Evolutionary conservation across 441 rosid species (phyloP).

Genomic region (Omphalea diandra): DNA sequence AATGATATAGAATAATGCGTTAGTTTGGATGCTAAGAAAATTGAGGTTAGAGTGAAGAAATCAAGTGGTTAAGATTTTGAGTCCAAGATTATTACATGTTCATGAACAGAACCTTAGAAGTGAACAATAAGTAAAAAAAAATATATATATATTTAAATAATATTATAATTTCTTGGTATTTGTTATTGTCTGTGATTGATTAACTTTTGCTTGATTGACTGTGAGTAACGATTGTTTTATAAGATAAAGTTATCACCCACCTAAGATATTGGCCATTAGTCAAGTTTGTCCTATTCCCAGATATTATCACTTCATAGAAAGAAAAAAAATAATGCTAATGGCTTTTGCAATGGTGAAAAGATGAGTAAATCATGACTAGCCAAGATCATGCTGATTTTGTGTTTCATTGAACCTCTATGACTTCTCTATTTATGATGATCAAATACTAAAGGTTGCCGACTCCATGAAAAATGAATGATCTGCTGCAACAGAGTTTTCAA

Average conservation of each 20-base stretch:
- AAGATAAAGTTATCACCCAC: slow-evolving; percentile 13
- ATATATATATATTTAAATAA: neutral
- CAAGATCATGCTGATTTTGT: neutral
- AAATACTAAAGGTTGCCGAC: no score
- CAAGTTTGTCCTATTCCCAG: neutral
- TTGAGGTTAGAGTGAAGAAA: neutral
- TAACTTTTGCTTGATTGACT: slow-evolving; percentile 1
- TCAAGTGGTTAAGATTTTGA: neutral
- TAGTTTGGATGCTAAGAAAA: slow-evolving; percentile 11
- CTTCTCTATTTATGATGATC: neutral
- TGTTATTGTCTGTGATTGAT: neutral
- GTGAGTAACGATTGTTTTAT: neutral
- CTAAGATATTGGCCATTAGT: slow-evolving; percentile 1
- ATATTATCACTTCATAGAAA: neutral
- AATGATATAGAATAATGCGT: neutral
- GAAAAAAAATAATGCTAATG: neutral
- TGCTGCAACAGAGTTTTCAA: no score
- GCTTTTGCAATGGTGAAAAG: neutral
- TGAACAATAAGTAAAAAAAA: neutral
- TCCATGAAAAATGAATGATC: no score
- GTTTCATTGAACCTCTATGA: neutral
- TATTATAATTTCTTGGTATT: neutral
- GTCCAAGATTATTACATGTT: neutral
- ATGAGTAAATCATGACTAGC: neutral
- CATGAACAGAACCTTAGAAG: neutral